These are phyloP conservation scores for Somion occarium DNA, from an alignment of 1,284 basidiomycete genomes.

Conservation along the genomic window DNA sequence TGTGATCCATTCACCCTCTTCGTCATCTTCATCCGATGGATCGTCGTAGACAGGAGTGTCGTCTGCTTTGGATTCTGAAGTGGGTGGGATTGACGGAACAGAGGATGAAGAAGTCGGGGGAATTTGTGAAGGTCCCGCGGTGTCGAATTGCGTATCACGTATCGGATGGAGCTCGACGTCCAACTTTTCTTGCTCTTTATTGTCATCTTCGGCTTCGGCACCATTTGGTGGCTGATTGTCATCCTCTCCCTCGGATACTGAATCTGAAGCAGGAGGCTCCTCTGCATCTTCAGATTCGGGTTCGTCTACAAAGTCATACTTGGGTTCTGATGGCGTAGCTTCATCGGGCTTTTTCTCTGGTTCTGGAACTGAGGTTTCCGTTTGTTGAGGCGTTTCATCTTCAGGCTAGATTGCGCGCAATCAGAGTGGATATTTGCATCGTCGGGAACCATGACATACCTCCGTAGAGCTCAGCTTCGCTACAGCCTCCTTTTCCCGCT, in stretches of 20 bases:
- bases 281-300: not conserved
- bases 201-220: constrained; percentile 11
- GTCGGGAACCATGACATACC: not conserved
- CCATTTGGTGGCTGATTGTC: constrained; percentile 8
- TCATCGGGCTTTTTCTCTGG: not conserved
- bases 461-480: not conserved
- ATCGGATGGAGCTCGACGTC: constrained; percentile 9
- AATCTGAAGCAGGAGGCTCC: constrained; percentile 4
- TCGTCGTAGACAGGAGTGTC: constrained; percentile 57
- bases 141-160: not conserved
- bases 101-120: too few relatives aligned
- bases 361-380: not conserved
- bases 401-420: not conserved
- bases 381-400: not conserved
- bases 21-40: constrained; percentile 73
- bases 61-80: constrained; percentile 4
- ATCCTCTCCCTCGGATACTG: not conserved
- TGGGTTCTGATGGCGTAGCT: not conserved
- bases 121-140: constrained; percentile 6
- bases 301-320: not conserved
- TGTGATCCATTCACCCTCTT: constrained; percentile 97
- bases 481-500: constrained; percentile 37
- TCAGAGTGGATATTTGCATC: not conserved
- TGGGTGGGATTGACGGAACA: not conserved
- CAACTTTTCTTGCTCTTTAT: constrained; percentile 15